Evolutionary conservation across 2,329 filamentous ascomycete species (phyloP).

Genomic region (Fusarium succisae): DNA sequence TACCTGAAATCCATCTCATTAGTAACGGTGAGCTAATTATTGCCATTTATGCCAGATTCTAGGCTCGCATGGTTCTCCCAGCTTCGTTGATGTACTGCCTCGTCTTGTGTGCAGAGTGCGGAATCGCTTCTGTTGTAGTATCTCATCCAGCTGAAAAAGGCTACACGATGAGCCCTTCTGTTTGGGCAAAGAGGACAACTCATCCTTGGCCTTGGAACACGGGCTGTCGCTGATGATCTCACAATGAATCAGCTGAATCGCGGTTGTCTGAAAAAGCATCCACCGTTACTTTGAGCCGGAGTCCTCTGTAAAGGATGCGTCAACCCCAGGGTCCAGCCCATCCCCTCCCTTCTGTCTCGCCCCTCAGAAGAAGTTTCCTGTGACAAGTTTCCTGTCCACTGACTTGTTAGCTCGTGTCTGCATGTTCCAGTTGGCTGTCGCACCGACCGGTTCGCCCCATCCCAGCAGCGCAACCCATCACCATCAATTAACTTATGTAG

Average conservation of each 20-base stretch:
- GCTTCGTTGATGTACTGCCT: conserved; percentile 1
- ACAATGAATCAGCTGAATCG: not conserved
- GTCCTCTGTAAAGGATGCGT: not conserved
- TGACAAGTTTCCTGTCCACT: not conserved
- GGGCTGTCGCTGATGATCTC: not conserved
- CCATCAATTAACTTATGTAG: not conserved
- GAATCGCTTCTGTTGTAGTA: conserved; percentile 1
- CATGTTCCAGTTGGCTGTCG: not conserved
- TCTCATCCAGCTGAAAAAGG: not conserved
- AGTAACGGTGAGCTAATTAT: conserved; percentile 11
- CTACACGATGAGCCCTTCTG: not conserved
- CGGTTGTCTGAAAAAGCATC: not conserved
- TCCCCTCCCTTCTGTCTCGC: not conserved
- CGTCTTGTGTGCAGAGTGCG: conserved; percentile 27
- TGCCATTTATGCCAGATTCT: conserved; percentile 20
- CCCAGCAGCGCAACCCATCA: not conserved
- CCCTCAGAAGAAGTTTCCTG: not conserved
- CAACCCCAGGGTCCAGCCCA: not conserved
- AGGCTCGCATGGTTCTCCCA: conserved; percentile 11
- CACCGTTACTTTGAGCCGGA: not conserved
- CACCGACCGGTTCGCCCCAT: not conserved
- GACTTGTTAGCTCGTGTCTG: not conserved
- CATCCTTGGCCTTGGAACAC: not conserved
- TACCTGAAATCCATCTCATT: conserved; percentile 6
- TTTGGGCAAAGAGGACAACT: not conserved